Percentiles rank a stretch among this genome's conserved stretches.
Conservation (phyloP, 2,329 filamentous ascomycete species). For the Ophiostoma piceae region DNA sequence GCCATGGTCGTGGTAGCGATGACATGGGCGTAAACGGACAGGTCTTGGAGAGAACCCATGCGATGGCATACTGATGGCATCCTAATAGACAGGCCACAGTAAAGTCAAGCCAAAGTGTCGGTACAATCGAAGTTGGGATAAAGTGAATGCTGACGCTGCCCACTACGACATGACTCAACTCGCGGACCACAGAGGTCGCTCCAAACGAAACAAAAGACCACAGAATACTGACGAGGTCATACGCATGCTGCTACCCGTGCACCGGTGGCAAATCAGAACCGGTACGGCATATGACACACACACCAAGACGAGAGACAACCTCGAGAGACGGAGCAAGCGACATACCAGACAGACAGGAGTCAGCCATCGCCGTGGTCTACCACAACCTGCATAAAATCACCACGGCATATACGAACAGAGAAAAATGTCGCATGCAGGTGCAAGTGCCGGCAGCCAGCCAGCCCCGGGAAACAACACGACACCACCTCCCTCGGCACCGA, state of each 20-base stretch:
- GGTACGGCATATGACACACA: background rate
- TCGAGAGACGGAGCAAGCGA: background rate
- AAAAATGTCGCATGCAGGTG: constrained; percentile 2
- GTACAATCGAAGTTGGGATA: background rate
- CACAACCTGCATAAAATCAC: background rate
- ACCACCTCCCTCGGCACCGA: background rate
- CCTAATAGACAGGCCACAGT: background rate
- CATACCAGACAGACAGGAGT: background rate
- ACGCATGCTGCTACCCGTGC: background rate
- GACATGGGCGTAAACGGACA: background rate
- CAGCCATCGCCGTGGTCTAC: background rate
- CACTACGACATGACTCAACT: background rate
- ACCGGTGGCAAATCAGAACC: background rate
- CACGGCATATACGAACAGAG: background rate
- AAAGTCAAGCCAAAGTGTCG: background rate
- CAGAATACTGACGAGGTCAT: background rate
- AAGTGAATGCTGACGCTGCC: background rate
- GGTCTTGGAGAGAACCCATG: background rate
- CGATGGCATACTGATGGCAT: background rate
- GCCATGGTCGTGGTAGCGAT: no score
- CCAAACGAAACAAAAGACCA: background rate
- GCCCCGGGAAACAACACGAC: no score
- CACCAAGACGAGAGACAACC: background rate
- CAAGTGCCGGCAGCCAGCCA: background rate
- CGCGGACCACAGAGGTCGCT: background rate